A percentile compares a stretch with the other conserved stretches of the same genome.
Evolutionary conservation across 2,329 filamentous ascomycete species (phyloP).

Genomic region (Arthrobotrys pseudoclavata): DNA sequence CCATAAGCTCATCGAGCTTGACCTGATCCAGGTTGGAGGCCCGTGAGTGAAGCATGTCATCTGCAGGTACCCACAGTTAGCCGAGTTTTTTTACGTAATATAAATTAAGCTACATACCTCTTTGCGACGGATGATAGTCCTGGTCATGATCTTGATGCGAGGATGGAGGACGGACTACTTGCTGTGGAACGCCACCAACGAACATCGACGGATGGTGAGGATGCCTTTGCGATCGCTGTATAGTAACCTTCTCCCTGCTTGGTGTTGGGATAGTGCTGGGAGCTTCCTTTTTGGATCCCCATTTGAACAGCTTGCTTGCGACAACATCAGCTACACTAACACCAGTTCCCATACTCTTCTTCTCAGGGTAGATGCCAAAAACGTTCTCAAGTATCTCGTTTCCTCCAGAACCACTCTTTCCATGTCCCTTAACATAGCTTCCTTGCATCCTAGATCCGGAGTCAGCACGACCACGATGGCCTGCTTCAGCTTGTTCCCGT

Average conservation of each 20-base stretch:
- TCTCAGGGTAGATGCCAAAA: slow-evolving; percentile 59
- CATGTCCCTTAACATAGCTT: slow-evolving; percentile 36
- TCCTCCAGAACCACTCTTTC: slow-evolving; percentile 38
- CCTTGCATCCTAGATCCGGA: slow-evolving; percentile 51
- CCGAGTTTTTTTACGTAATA: slow-evolving; percentile 39
- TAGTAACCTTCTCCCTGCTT: slow-evolving; percentile 21
- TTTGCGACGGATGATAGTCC: slow-evolving; percentile 53
- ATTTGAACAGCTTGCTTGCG: slow-evolving; percentile 59
- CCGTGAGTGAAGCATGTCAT: slow-evolving; percentile 55
- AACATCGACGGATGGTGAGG: slow-evolving; percentile 36
- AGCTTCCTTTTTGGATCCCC: slow-evolving; percentile 54
- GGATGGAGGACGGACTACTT: slow-evolving; percentile 30
- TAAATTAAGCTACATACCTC: slow-evolving; percentile 49
- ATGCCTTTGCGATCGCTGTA: slow-evolving; percentile 35
- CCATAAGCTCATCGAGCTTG: slow-evolving; percentile 57
- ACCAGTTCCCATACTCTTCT: slow-evolving; percentile 58
- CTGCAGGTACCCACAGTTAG: slow-evolving; percentile 41
- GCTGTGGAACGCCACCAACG: slow-evolving; percentile 42
- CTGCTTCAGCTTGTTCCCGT: slow-evolving; percentile 45
- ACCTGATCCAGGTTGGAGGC: slow-evolving; percentile 52
- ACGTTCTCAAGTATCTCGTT: slow-evolving; percentile 56
- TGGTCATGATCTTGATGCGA: slow-evolving; percentile 31
- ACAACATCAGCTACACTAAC: slow-evolving; percentile 58
- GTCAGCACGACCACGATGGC: slow-evolving; percentile 47
- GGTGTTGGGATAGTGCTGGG: slow-evolving; percentile 58